Percentiles rank a stretch among this genome's conserved stretches.
These are phyloP conservation scores for Coemansia sp. DNA, from an alignment of 192 early-diverging fungal species.

Conservation along the genomic window DNA sequence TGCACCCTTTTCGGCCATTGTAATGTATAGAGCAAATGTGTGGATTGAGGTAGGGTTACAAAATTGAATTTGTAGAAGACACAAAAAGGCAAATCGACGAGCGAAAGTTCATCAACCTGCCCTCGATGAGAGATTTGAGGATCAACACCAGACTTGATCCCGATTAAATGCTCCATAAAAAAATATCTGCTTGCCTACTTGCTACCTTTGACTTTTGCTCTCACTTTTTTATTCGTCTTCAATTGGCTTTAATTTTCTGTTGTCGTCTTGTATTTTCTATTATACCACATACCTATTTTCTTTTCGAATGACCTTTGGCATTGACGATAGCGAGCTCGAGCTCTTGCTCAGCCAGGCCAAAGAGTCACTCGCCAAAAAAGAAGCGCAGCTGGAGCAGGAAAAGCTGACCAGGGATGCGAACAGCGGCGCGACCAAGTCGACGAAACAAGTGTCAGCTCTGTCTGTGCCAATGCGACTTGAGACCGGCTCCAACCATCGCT, in stretches of 20 bases:
- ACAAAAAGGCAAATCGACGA: background rate
- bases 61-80: background rate
- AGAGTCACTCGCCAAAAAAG: constrained; percentile 16
- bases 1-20: constrained; percentile 31
- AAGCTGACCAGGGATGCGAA: background rate
- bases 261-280: background rate
- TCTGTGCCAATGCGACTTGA: constrained; percentile 37
- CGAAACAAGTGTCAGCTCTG: constrained; percentile 9
- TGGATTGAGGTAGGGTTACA: background rate
- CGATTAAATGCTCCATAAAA: background rate
- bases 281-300: background rate
- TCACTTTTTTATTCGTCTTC: background rate
- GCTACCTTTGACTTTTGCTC: background rate
- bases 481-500: background rate
- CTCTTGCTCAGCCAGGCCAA: constrained; percentile 47
- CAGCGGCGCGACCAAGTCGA: background rate
- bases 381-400: constrained; percentile 12
- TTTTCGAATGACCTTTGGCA: constrained; percentile 7
- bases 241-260: background rate
- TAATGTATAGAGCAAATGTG: background rate
- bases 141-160: background rate
- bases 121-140: background rate
- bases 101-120: background rate
- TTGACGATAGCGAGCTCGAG: constrained; percentile 37
- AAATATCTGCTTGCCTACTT: background rate